These are phyloP conservation scores for Olyra latifolia DNA, from an alignment of 176 grass and related monocot genomes.

Conservation along the genomic window DNA sequence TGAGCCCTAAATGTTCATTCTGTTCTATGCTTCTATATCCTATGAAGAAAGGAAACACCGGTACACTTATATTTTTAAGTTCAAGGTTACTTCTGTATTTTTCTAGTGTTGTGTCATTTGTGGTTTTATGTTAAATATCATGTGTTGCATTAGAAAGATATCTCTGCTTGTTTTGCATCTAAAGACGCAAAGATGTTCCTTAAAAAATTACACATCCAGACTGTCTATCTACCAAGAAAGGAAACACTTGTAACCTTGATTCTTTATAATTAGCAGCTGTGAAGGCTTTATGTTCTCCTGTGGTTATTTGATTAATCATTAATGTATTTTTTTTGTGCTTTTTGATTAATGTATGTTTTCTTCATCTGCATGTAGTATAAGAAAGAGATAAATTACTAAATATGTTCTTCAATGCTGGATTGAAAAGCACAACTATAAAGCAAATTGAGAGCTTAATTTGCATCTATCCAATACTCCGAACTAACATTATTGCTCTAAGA, in stretches of 20 bases:
- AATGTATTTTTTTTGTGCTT: not conserved
- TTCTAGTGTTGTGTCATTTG: not conserved
- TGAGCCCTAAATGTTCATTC: not conserved
- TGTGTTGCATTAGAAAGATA: not conserved
- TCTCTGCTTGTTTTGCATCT: slow-evolving; percentile 23
- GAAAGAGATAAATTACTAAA: not conserved
- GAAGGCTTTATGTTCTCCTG: not conserved
- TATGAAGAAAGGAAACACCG: not conserved
- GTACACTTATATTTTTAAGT: not conserved
- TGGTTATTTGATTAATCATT: not conserved
- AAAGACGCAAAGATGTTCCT: not conserved
- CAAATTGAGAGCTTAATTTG: not conserved
- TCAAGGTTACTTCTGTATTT: not conserved
- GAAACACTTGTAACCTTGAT: not conserved
- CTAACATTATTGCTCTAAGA: not conserved
- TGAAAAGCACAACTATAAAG: not conserved
- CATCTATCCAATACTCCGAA: not conserved
- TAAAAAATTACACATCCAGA: not conserved
- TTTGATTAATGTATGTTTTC: not conserved
- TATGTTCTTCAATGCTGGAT: slow-evolving; percentile 1
- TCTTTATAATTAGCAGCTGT: not conserved
- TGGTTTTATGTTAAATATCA: not conserved
- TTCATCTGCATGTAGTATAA: slow-evolving; percentile 7
- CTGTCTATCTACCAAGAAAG: not conserved
- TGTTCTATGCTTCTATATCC: not conserved